A percentile compares a stretch with the other conserved stretches of the same genome.
Conservation (phyloP, 257 asterid species). For the Cordia subcordata region DNA sequence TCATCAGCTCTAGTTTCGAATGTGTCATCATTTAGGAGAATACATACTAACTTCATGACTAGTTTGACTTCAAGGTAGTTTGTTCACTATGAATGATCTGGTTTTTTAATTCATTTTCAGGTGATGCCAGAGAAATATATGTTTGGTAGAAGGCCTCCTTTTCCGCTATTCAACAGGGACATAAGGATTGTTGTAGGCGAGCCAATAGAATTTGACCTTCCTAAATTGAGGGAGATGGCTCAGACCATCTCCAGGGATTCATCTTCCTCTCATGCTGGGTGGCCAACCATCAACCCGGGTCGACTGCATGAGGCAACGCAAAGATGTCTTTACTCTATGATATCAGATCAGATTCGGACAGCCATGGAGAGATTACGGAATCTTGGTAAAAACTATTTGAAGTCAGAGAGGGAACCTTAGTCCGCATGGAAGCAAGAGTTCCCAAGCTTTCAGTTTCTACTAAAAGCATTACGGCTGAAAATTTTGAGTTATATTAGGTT, state of each 20-base stretch:
- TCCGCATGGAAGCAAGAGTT: background rate
- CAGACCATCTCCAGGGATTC: constrained; percentile 40
- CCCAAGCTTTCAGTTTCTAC: background rate
- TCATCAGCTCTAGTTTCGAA: too few relatives aligned
- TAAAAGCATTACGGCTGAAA: too few relatives aligned
- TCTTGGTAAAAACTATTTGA: constrained; percentile 24
- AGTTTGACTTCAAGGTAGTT: background rate
- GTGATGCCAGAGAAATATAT: constrained; percentile 90
- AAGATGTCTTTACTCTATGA: constrained; percentile 54
- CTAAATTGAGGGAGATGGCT: constrained; percentile 64
- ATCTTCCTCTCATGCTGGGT: constrained; percentile 32
- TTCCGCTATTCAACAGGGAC: constrained; percentile 72
- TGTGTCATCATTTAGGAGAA: too few relatives aligned
- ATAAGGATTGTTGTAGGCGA: constrained; percentile 67
- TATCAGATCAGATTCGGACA: constrained; percentile 63
- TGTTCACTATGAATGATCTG: too few relatives aligned
- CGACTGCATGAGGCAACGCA: constrained; percentile 90
- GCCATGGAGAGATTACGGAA: constrained; percentile 61
- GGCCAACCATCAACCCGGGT: constrained; percentile 54
- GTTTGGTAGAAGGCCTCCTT: constrained; percentile 63
- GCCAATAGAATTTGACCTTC: constrained; percentile 72
- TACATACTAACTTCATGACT: too few relatives aligned
- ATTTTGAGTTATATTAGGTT: background rate
- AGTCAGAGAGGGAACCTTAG: constrained; percentile 20
- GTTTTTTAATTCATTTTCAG: too few relatives aligned